phyloP scores from a whole-genome alignment of 805 yeast species.

The Candida ovalis region DNA sequence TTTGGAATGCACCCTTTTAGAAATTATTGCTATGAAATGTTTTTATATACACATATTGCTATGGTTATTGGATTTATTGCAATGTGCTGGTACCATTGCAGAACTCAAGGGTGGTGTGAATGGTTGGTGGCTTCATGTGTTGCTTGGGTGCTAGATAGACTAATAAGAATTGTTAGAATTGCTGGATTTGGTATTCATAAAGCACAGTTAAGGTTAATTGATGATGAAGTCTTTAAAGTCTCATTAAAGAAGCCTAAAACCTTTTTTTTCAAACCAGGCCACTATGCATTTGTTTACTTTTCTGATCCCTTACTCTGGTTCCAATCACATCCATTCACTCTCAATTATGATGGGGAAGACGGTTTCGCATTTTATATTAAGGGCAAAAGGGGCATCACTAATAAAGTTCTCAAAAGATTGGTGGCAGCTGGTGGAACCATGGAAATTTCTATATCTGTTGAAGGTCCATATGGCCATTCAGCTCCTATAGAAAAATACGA shows the following conservation, averaged over 20 bases:
- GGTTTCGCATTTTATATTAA: conserved; percentile 38
- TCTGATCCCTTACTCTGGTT: conserved; percentile 47
- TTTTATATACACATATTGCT: conserved; percentile 54
- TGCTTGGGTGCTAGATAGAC: conserved; percentile 51
- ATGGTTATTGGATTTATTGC: conserved; percentile 51
- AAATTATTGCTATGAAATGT: conserved; percentile 52
- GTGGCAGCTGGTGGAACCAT: conserved; percentile 27
- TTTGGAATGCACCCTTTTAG: conserved; percentile 53
- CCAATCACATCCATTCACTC: conserved; percentile 74
- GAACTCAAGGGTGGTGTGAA: conserved; percentile 31
- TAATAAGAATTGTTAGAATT: conserved; percentile 36
- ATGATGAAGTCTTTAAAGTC: conserved; percentile 38
- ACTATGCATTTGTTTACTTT: conserved; percentile 54
- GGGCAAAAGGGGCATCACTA: conserved; percentile 52
- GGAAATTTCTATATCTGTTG: conserved; percentile 38
- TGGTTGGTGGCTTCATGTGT: conserved; percentile 37
- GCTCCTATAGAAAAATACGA: conserved; percentile 46
- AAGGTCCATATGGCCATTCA: conserved; percentile 68
- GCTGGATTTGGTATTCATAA: conserved; percentile 21
- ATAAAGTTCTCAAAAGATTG: conserved; percentile 33
- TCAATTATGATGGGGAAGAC: conserved; percentile 37
- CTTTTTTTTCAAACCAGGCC: conserved; percentile 53
- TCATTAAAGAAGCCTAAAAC: conserved; percentile 45
- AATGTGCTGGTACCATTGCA: conserved; percentile 58
- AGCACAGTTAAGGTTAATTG: conserved; percentile 19